Evolutionary conservation across 305 asterid genomes (phyloP), one percentile per base, ranked within the genome.

Genomic region (Fraxinus xanthoxyloides): DNA sequence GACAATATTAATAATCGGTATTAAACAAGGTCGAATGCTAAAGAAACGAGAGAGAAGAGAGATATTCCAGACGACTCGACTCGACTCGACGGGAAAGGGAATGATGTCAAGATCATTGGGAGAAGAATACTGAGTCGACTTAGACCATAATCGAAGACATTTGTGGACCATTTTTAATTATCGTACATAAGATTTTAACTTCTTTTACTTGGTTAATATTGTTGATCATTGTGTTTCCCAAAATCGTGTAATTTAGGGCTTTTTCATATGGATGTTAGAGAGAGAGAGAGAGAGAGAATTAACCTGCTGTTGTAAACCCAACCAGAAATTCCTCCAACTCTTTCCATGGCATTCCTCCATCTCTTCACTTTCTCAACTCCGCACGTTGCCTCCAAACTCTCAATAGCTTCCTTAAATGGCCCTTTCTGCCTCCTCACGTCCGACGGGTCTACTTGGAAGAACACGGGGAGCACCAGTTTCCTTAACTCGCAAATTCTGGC

Each of bases 311-410:
- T 10, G 12, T 65, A 79, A 65, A 77, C 85, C 87, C 87, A 85
- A 32, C 87, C 87, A 32, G 83, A 76, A 3, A 30, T 76, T 17
- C 75, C 79, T 7, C 87, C 87, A 31, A 76, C 87, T 79, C 56
- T 75, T 76, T 76, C 75, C 87, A 85, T 85, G 46, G 87, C 87
- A 7, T 78, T 76, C 77, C 87, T 85, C 87, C 87, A 85, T 61
- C 85, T 75, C 72, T 23, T 8, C 24, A 75, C 80, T 28, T 75
- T 74, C 35, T 85, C 77, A 30, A 10, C 74, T 54, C 24, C 83
- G 59, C 75, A 80, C 4, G 10, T 2, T 21, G 10, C 12, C 31
- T 61, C 70, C 17, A 61, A 23, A 23, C 70, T 23, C 13, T 0
- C 13, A 48, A 87, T 82, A 54, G 40, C 81, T 78, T 72, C 19